Evolutionary conservation across 2,329 filamentous ascomycete genomes (phyloP).

Genomic region (Chaetomium globosum): DNA sequence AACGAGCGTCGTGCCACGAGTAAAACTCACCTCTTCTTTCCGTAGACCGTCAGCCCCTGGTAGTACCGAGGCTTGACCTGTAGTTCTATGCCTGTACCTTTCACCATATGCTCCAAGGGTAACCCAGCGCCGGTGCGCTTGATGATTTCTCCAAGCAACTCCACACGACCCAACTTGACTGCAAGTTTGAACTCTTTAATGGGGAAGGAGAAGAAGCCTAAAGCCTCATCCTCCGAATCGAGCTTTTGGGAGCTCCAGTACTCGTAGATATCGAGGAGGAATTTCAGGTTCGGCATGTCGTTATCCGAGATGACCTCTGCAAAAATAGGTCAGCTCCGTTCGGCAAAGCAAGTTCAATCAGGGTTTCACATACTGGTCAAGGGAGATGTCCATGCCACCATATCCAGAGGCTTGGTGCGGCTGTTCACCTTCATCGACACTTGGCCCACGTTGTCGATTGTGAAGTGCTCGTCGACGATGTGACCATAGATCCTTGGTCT

Average conservation of each 20-base stretch:
- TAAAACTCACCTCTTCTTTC: conserved; percentile 61
- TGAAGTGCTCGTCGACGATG: conserved; percentile 68
- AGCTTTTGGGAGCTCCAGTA: conserved; percentile 48
- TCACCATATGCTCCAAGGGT: conserved; percentile 67
- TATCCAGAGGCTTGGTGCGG: conserved; percentile 54
- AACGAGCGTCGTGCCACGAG: not conserved
- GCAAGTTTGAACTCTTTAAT: conserved; percentile 48
- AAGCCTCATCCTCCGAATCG: conserved; percentile 42
- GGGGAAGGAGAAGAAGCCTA: conserved; percentile 46
- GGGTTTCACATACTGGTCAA: conserved; percentile 1
- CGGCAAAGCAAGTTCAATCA: not conserved
- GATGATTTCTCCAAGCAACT: conserved; percentile 66
- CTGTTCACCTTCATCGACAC: conserved; percentile 70
- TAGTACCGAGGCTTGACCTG: conserved; percentile 71
- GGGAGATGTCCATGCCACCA: conserved; percentile 49
- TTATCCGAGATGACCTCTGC: conserved; percentile 53
- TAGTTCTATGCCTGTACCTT: conserved; percentile 65
- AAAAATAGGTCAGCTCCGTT: conserved; percentile 5
- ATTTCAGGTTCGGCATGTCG: conserved; percentile 56
- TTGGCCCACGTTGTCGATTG: conserved; percentile 74
- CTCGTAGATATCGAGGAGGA: conserved; percentile 58
- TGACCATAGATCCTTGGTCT: conserved; percentile 54
- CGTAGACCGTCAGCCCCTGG: conserved; percentile 74
- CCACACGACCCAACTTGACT: conserved; percentile 53
- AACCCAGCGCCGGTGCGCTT: conserved; percentile 68